Percentiles rank a stretch among this genome's conserved stretches.
Conservation (phyloP, 495 filamentous ascomycete genomes). For the Antarctomyces pellizariae region DNA sequence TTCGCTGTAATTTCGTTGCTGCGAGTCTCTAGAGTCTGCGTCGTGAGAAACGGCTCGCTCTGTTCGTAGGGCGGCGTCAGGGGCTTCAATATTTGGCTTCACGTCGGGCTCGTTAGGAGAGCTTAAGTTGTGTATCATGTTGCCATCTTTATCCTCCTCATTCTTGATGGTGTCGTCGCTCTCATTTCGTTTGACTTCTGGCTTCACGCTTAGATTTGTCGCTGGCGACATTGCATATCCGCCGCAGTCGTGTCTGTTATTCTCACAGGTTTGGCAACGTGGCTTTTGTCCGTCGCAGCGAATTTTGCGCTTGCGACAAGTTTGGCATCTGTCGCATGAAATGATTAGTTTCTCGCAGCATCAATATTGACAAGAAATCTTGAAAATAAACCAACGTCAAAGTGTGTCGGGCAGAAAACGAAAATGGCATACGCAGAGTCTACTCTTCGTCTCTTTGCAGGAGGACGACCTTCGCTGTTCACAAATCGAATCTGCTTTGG, state of each 20-base stretch:
- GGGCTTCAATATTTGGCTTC: too few species aligned
- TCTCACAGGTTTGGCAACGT: conserved; percentile 49
- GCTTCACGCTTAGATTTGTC: conserved; percentile 16
- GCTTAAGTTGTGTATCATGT: too few species aligned
- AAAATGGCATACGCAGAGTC: conserved; percentile 46
- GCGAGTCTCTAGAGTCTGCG: too few species aligned
- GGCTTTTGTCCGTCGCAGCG: conserved; percentile 60
- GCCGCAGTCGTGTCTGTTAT: conserved; percentile 47
- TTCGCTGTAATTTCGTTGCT: too few species aligned
- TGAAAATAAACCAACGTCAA: conserved; percentile 5
- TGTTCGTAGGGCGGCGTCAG: too few species aligned
- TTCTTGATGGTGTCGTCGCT: conserved; percentile 10
- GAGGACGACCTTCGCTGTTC: conserved; percentile 58
- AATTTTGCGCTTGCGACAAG: conserved; percentile 64
- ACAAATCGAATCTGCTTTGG: conserved; percentile 50
- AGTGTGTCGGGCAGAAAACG: conserved; percentile 7
- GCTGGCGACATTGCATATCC: conserved; percentile 35
- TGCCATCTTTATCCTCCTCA: conserved; percentile 11
- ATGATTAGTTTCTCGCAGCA: conserved; percentile 7
- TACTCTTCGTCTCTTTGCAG: conserved; percentile 58
- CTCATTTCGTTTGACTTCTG: conserved; percentile 13
- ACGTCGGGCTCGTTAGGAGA: too few species aligned
- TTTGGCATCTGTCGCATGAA: conserved; percentile 33
- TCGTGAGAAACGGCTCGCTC: too few species aligned
- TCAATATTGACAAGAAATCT: conserved; percentile 7